Evolutionary conservation across 177 flowering plant species (phyloP), one percentile per base, ranked within the genome.

Genomic region (Vitis hybrid): DNA sequence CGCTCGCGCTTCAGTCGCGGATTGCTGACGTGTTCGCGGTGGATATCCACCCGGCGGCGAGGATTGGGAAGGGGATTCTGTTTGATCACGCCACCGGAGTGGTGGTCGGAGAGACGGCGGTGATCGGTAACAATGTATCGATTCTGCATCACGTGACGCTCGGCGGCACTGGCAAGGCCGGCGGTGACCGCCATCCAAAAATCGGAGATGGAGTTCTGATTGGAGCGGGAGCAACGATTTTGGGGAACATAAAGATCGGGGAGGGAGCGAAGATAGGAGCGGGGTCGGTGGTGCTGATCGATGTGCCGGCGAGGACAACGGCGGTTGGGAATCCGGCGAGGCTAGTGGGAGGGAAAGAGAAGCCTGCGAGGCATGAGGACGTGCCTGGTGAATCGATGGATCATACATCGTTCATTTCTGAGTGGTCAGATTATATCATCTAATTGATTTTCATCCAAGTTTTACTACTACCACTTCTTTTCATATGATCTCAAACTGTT

Each of bases 301-400:
- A 91, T 17, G 94, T 91, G 56, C 94, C 97, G 1, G 77, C 91
- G 14, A 54, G 86, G 74, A 87, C 97, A 0, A 91, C 97, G 0
- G 97, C 92, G 0, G 97, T 89, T 1, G 94, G 97, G 51, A 91
- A 89, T 66, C 97, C 94, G 6, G 97, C 97, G 6, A 85, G 90
- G 81, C 76, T 91, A 62, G 90, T 89, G 11, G 90, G 92, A 48
- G 94, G 94, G 17, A 88, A 84, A 69, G 90, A 81, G 52, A 79
- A 77, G 69, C 90, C 91, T 0, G 50, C 77, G 13, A 73, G 50
- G 82, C 86, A 82, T 59, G 87, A 88, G 67, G 97, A 88, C 21
- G 75, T 83, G 17, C 92, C 97, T 2, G 97, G 97, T 51, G 92
- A 89, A 75, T 85, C 91, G 48, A 91, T 91, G 97, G 97, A 91